Base-by-base conservation (phyloP, 2,329 filamentous ascomycete genomes). In the Periconia sp. region DNA sequence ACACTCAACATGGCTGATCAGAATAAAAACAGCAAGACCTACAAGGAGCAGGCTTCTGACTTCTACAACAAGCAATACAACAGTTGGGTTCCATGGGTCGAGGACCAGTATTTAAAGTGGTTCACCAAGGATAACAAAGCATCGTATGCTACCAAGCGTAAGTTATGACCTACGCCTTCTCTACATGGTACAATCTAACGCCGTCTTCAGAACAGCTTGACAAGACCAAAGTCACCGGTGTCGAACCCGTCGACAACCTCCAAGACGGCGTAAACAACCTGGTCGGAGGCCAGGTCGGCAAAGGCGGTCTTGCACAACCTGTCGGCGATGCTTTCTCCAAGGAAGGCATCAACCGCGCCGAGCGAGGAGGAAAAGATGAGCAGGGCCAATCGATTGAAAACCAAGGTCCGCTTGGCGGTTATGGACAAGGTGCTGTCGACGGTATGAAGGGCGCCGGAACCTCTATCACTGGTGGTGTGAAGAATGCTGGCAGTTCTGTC, bases 81-180 rank as follows among this genome's bases (percentile, higher is more conserved):
- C 63, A 78, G 72, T 58, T 90, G 87, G 87, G 79, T 88, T 65
- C 87, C 87, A 1, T 89, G 87, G 86, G 73, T 89, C 43, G 86
- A 90, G 68, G 87, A 90, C 66, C 69, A 83, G 46, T 88, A 88
- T 65, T 78, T 90, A 19, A 76, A 78, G 38, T 89, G 82, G 77
- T 89, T 89, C 69, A 87, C 85, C 58, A 86, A 85, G 50, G 85
- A 89, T 63, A 90, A 90, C 77, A 89, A 90, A 71, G 81, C 85
- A 4, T 85, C 81, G 63, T 89, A 89, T 59, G 75, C 82, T 5
- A 78, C 85, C 2, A 88, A 86, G 69, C 79, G 86, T 88, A 67
- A 23, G 73, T 66, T 28, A n/a, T n/a, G 18, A n/a, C 15, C 21
- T 16, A 48, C 30, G 12, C 36, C 19, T 36, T 32, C 24, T 28